Base-by-base conservation (phyloP, 2,329 filamentous ascomycete genomes). In the Aspergillus ibericus region DNA sequence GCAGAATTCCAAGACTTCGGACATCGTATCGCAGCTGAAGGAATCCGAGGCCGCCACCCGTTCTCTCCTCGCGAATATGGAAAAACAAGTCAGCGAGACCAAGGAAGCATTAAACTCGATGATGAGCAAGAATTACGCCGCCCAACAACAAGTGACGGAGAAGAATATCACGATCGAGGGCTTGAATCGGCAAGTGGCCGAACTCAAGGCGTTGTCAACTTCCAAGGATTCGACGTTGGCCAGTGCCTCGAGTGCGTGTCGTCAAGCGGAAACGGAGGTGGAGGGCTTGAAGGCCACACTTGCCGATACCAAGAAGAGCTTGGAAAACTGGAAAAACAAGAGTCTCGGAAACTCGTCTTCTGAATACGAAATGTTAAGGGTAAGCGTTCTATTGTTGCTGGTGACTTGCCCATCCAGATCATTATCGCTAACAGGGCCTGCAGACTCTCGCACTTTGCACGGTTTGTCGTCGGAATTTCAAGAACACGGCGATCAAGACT, bases 11-110 rank as follows among this genome's bases (percentile, higher is more conserved):
- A 96, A 96, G 77, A 96, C 91, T 58, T 92, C 92, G 0, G 95
- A 98, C 72, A 96, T 98, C 59, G 93, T 99, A 42, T 85, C 92
- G 0, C 91, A 96, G 66, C 81, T 98, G 56, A 99, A 99, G 79
- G 93, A 98, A 55, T 85, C 91, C 1, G 95, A 98, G 72, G 82
- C 87, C 5, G 85, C 90, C 54, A 91, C 89, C 63, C 85, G 91
- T 51, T 86, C 87, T 15, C 77, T 97, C 27, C 81, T 95, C 16
- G 85, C 87, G 65, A 96, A 93, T 68, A 80, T 96, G 61, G 95
- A 99, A 77, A 97, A 96, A 78, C 93, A 98, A 72, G 78, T 95
- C 38, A 86, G 88, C 9, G 92, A 98, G 68, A 80, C 92, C 67
- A 92, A 89, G 72, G 90, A 93, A 63, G 85, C 89, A 16, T 87